Conservation (phyloP, 2,329 filamentous ascomycete species). For the Chaetomiaceae sp. region DNA sequence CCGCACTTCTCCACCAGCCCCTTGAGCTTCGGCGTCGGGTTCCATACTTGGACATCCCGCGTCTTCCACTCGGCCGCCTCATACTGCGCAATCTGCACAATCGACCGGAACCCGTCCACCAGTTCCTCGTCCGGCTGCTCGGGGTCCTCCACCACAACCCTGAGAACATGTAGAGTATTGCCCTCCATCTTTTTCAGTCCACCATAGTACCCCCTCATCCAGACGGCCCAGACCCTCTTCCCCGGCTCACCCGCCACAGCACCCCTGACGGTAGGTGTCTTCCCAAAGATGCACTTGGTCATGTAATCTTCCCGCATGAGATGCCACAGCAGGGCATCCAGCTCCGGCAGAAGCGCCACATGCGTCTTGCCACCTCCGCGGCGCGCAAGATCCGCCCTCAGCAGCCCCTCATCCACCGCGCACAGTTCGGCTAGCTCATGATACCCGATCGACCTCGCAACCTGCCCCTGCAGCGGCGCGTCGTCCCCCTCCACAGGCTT, state of each 20-base stretch:
- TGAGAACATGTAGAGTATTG: conserved; percentile 66
- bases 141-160: conserved; percentile 62
- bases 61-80: conserved; percentile 71
- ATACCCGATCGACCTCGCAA: conserved; percentile 47
- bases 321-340: conserved; percentile 69
- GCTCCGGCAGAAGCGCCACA: conserved; percentile 65
- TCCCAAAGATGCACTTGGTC: conserved; percentile 56
- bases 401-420: conserved; percentile 56
- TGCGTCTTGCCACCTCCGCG: conserved; percentile 39
- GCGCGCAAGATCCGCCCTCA: conserved; percentile 50
- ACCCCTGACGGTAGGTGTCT: conserved; percentile 60
- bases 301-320: conserved; percentile 78
- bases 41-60: conserved; percentile 75
- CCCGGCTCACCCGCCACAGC: conserved; percentile 56
- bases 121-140: conserved; percentile 41
- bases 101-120: conserved; percentile 51
- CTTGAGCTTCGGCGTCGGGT: conserved; percentile 57
- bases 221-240: conserved; percentile 67
- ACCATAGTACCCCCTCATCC: conserved; percentile 63
- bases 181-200: conserved; percentile 49
- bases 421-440: conserved; percentile 60
- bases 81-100: conserved; percentile 62
- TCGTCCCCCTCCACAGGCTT: conserved; percentile 32
- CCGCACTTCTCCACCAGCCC: conserved; percentile 44
- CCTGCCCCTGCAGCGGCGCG: conserved; percentile 21